Percentiles rank a stretch among this genome's conserved stretches.
phyloP scores from a whole-genome alignment of 345 rosid species.

The Mangifera indica region DNA sequence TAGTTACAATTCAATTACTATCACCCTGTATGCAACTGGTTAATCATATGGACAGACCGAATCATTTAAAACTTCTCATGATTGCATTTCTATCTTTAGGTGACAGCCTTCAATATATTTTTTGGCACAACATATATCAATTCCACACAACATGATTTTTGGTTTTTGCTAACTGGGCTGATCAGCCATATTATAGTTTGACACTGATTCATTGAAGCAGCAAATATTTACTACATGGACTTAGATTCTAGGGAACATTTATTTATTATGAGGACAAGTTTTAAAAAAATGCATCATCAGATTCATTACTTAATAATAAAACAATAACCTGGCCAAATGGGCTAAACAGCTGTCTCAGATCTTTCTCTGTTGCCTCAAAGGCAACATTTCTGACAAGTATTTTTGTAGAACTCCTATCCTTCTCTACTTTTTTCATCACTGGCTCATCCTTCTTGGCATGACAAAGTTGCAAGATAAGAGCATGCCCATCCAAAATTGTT shows the following conservation, averaged over 20 bases:
- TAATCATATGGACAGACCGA: too few relatives aligned
- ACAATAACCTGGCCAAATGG: slow-evolving; percentile 86
- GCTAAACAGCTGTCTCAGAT: slow-evolving; percentile 81
- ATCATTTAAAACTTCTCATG: too few relatives aligned
- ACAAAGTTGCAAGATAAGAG: slow-evolving; percentile 76
- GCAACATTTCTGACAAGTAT: slow-evolving; percentile 86
- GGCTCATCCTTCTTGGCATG: slow-evolving; percentile 72
- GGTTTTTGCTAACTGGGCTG: too few relatives aligned
- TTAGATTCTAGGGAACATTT: neutral
- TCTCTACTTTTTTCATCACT: slow-evolving; percentile 47
- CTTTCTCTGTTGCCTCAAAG: slow-evolving; percentile 92
- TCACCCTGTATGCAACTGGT: too few relatives aligned
- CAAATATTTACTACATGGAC: neutral
- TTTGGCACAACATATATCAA: too few relatives aligned
- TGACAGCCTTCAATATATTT: too few relatives aligned
- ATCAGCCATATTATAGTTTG: too few relatives aligned
- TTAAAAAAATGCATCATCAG: neutral
- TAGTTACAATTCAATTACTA: too few relatives aligned
- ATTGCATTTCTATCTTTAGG: too few relatives aligned
- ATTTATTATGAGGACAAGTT: neutral
- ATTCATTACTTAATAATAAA: neutral
- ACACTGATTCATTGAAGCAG: neutral
- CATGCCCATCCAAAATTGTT: slow-evolving; percentile 88
- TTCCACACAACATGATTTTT: too few relatives aligned
- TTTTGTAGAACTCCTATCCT: slow-evolving; percentile 71